Conservation (phyloP, 257 asterid species). For the Solanum okadae region DNA sequence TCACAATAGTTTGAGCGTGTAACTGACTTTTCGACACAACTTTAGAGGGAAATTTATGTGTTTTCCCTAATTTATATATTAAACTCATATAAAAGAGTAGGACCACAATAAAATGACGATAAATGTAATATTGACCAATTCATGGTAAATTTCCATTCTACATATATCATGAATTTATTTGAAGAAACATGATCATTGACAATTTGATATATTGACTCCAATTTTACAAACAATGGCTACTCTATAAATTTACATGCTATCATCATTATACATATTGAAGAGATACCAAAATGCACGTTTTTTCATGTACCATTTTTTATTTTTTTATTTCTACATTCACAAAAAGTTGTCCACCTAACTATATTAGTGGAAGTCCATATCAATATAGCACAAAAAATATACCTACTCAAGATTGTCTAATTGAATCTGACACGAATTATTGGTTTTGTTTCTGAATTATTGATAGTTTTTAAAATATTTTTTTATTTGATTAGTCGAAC, state of each 20-base stretch:
- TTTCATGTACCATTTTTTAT: not conserved
- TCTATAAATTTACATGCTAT: not conserved
- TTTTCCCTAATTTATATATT: too few species aligned
- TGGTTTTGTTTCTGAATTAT: too few species aligned
- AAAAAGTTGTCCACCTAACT: not conserved
- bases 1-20: too few species aligned
- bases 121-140: too few species aligned
- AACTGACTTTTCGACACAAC: too few species aligned
- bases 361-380: not conserved
- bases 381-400: not conserved
- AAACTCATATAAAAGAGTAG: too few species aligned
- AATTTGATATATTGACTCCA: not conserved
- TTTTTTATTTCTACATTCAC: not conserved
- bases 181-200: not conserved
- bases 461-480: too few species aligned
- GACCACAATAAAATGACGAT: too few species aligned
- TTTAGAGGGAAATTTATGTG: too few species aligned
- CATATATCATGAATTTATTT: not conserved
- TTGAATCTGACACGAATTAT: too few species aligned
- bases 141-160: not conserved
- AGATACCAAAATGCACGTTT: not conserved
- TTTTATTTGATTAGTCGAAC: rapidly evolving
- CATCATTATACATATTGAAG: not conserved
- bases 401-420: not conserved
- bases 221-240: not conserved